Evolutionary conservation across 1,139 yeast species (phyloP).

Genomic region (Zygosaccharomyces sapae): DNA sequence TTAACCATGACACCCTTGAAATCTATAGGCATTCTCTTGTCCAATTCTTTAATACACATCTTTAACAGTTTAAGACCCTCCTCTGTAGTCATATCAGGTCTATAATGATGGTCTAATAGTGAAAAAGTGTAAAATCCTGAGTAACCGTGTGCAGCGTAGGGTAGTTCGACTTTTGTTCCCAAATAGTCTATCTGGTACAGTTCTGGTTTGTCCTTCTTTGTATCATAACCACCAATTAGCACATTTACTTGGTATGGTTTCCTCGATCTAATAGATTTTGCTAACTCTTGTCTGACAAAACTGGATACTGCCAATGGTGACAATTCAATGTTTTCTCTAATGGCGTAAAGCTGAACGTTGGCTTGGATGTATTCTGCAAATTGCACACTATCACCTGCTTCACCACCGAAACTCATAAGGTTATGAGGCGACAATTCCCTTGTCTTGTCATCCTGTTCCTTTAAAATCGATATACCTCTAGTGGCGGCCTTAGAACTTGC

Average conservation of each 20-base stretch:
- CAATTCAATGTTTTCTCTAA: conserved; percentile 80
- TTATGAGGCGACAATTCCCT: conserved; percentile 69
- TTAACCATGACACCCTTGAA: conserved; percentile 85
- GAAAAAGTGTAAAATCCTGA: conserved; percentile 93
- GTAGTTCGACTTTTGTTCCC: conserved; percentile 86
- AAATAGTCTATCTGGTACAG: conserved; percentile 90
- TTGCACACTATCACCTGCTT: conserved; percentile 95
- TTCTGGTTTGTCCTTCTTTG: conserved; percentile 56
- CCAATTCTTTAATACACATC: conserved; percentile 72
- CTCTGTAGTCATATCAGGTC: conserved; percentile 67
- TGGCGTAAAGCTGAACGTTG: conserved; percentile 79
- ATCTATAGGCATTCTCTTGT: conserved; percentile 89
- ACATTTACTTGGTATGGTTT: conserved; percentile 94
- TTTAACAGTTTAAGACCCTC: conserved; percentile 76
- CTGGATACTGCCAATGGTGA: conserved; percentile 82
- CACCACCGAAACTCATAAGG: conserved; percentile 89
- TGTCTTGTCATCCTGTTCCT: conserved; percentile 86
- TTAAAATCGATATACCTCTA: conserved; percentile 86
- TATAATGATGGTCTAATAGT: conserved; percentile 84
- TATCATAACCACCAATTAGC: conserved; percentile 79
- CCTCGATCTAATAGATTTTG: conserved; percentile 79
- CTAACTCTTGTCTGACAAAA: conserved; percentile 82
- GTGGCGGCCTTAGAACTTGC: conserved; percentile 94
- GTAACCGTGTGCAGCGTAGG: conserved; percentile 96
- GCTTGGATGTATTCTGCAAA: conserved; percentile 94